Evolutionary conservation across 768 basidiomycete genomes (phyloP), one percentile per base, ranked within the genome.

Genomic region (Phlegmacium glaucopus): DNA sequence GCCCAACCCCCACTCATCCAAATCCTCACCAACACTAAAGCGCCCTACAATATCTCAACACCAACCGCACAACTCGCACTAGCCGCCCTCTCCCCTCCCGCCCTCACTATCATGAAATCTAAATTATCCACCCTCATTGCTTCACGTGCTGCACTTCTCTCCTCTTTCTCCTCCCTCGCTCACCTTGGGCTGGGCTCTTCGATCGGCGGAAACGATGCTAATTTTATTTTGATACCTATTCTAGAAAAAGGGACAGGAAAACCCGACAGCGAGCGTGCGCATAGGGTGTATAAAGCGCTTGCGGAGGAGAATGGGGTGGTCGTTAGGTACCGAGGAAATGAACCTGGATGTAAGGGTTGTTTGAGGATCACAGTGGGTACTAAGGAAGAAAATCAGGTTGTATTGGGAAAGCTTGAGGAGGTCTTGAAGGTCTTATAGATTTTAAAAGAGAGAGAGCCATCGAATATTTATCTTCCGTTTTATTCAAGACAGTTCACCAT

Each of bases 21-120:
- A 57, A 77, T 97, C 52, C 81, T 98, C 44, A 80, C 83, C 49
- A 98, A 98, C 64, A 89, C 94, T 22, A 99, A 99, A 64, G 96
- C 95, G 1, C 96, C 96, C 0, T 99, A 98, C 73, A 97, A 96
- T 66, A 83, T 99, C 55, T 94, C 94, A 12, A 78, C 86, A 0
- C 94, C 94, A 0, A 92, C 92, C 6, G 91, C 95, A 10, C 68
- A 80, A 25, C 79, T 97, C 17, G 94, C 93, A 0, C 64, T 83
- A 12, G 73, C 86, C 9, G 92, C 95, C 0, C 79, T 97, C 26
- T 80, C 88, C 0, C 76, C 82, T 2, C 59, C 65, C 13, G 84
- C 89, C 3, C 55, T 96, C 10, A 49, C 65, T 1, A 52, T 62
- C 13, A 94, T 94, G 87, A 75, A 72, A n/a, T 34, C 58, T 37